These are phyloP conservation scores for Mucor plumbeus DNA, from an alignment of 371 early-diverging fungal species.

Conservation along the genomic window DNA sequence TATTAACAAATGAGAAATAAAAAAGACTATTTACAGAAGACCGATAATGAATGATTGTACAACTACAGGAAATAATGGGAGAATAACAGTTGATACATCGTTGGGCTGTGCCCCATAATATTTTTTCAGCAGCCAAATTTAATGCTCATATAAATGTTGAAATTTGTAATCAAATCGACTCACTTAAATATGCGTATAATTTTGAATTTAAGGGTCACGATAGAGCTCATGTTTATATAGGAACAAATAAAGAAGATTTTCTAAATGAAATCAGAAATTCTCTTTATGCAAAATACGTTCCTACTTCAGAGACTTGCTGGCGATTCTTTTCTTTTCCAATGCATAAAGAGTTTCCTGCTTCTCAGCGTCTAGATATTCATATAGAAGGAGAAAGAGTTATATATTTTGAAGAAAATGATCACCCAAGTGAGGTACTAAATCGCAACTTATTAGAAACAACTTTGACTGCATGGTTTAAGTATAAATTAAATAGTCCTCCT, in stretches of 20 bases:
- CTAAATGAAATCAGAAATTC: conserved; percentile 25
- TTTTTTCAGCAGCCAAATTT: conserved; percentile 22
- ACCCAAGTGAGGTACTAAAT: not conserved
- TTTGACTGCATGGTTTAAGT: conserved; percentile 6
- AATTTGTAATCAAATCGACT: conserved; percentile 16
- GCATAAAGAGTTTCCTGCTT: conserved; percentile 4
- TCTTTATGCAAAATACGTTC: conserved; percentile 17
- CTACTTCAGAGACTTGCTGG: not conserved
- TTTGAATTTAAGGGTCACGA: conserved; percentile 44
- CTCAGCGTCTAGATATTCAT: conserved; percentile 1
- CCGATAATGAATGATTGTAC: too few relatives aligned
- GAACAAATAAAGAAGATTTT: not conserved
- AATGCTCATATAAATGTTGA: too few relatives aligned
- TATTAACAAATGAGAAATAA: too few relatives aligned
- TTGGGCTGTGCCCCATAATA: conserved; percentile 42
- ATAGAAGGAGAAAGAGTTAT: not conserved
- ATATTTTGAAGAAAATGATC: not conserved
- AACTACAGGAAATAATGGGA: too few relatives aligned
- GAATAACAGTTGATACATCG: conserved; percentile 16
- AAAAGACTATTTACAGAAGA: too few relatives aligned
- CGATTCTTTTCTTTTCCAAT: not conserved
- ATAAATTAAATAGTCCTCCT: not conserved
- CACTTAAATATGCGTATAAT: conserved; percentile 47
- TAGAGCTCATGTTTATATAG: not conserved
- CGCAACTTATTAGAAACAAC: not conserved